These are phyloP conservation scores for Helotiales sp. DNA, from an alignment of 2,329 filamentous ascomycete species.

Conservation along the genomic window DNA sequence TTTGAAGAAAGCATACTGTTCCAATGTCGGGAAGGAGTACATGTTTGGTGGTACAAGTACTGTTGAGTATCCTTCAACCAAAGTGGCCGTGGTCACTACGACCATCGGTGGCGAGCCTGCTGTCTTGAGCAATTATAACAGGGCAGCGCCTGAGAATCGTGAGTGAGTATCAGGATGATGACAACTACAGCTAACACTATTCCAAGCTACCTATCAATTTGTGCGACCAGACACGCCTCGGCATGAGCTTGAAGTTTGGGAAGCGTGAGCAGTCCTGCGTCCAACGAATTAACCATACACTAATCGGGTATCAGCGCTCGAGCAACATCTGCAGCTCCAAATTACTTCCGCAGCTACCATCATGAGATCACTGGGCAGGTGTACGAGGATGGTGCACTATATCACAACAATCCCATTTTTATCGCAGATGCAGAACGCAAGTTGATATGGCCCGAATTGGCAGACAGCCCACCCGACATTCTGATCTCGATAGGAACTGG, in stretches of 20 bases:
- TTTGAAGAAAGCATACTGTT: neutral
- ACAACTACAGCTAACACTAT: neutral
- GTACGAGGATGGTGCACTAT: neutral
- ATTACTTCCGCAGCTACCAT: neutral
- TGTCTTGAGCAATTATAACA: constrained; percentile 9
- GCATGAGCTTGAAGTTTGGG: constrained; percentile 4
- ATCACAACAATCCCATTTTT: neutral
- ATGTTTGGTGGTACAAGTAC: constrained; percentile 2
- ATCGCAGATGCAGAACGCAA: neutral
- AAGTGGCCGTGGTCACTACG: constrained; percentile 5
- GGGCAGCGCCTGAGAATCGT: no score
- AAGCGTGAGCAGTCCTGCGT: constrained; percentile 10
- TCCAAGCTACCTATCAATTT: neutral
- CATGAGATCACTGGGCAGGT: neutral
- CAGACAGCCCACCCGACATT: neutral
- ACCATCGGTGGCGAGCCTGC: neutral
- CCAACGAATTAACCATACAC: no score
- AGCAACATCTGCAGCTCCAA: neutral
- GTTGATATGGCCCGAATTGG: neutral
- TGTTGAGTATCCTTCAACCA: neutral
- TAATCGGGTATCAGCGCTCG: no score
- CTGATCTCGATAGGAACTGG: neutral
- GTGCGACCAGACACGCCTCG: neutral
- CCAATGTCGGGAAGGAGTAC: neutral
- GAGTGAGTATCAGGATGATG: neutral